Evolutionary conservation across 352 stramenopile genomes (phyloP), one percentile per base, ranked within the genome.

Genomic region (Pythium insidiosum): DNA sequence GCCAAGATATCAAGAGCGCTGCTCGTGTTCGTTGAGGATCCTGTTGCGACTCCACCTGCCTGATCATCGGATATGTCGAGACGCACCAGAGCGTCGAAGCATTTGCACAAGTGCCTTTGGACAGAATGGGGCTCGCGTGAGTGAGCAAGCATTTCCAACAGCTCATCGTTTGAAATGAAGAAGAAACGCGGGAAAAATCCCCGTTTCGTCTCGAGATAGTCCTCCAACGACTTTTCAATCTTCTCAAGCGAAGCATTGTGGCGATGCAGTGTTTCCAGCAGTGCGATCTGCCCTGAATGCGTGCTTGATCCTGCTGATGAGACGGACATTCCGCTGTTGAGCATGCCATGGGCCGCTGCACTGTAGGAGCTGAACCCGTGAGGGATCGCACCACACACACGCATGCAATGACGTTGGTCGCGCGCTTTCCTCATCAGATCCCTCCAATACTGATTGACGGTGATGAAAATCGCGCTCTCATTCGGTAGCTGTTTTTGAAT

Each of bases 131-230:
- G 81, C 23, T 95, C 79, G 30, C 85, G 84, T 0, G 77, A 75
- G 33, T 92, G 78, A 1, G 80, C 71, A 5, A 95, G 43, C 23
- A 95, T 88, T 43, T 93, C 79, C 4, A 95, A 49, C 24, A 95
- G 48, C 26, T 94, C 84, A 38, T 93, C 82, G 49, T 93, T 92
- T 24, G 77, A 86, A 38, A 95, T 81, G 47, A 94, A 95, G 43
- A 89, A 95, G 36, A 95, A 95, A 1, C 84, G 67, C 1, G 84
- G 80, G 47, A 95, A 95, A 23, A 74, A 69, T 11, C 64, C 56
- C n/a, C 84, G 79, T 36, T 95, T 95, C 6, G 73, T 85, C 52
- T 90, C 77, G 4, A 92, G 23, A 21, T 92, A 92, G 41, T 89
- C 79, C 52, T 88, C 77, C 1, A 91, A 56, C 5, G 76, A 88